Evolutionary conservation across 805 yeast species (phyloP).

Genomic region (Ogataea pignaliae): DNA sequence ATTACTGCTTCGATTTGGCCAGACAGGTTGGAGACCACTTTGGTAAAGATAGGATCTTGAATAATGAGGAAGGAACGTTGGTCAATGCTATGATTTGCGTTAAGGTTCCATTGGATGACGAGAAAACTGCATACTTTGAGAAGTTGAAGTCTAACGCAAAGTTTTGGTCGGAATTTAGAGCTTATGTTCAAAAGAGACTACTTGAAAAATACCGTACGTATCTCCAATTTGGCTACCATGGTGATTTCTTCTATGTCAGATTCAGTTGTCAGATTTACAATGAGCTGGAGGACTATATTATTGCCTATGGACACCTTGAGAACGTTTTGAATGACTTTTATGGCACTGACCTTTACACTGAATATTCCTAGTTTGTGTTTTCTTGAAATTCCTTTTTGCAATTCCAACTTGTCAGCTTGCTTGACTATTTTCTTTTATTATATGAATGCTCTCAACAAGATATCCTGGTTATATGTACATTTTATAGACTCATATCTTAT

Average conservation of each 20-base stretch:
- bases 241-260: constrained; percentile 40
- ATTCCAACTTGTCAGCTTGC: background rate
- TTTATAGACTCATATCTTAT: too few species aligned
- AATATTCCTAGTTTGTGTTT: background rate
- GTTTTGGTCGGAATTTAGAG: constrained; percentile 9
- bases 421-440: background rate
- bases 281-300: constrained; percentile 48
- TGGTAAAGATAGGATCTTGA: constrained; percentile 35
- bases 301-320: constrained; percentile 39
- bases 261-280: constrained; percentile 60
- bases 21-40: constrained; percentile 37
- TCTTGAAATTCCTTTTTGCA: background rate
- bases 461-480: too few species aligned
- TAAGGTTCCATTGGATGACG: constrained; percentile 29
- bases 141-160: constrained; percentile 1
- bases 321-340: constrained; percentile 26
- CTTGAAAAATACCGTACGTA: constrained; percentile 37
- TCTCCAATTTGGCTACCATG: constrained; percentile 42
- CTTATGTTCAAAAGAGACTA: constrained; percentile 18
- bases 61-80: constrained; percentile 31
- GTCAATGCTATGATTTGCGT: constrained; percentile 42
- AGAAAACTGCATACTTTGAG: constrained; percentile 2
- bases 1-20: constrained; percentile 46
- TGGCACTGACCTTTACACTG: constrained; percentile 2
- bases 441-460: background rate